These are phyloP conservation scores for Candida glucosophila DNA, from an alignment of 1,139 yeast species.

Conservation along the genomic window DNA sequence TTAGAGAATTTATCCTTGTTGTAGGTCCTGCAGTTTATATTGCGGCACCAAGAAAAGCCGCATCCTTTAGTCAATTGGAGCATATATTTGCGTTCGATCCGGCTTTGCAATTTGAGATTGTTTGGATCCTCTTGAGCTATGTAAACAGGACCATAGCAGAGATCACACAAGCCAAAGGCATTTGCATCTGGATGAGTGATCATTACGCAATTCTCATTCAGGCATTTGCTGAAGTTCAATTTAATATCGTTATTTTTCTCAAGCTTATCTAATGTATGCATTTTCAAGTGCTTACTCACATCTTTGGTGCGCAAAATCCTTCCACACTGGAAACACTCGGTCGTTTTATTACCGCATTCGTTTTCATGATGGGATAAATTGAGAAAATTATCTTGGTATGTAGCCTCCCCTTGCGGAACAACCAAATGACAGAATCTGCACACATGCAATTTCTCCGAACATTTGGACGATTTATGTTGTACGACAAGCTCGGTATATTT, in stretches of 20 bases:
- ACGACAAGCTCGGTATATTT: constrained; percentile 28
- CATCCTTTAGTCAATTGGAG: constrained; percentile 66
- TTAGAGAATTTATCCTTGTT: constrained; percentile 17
- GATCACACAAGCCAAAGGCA: constrained; percentile 43
- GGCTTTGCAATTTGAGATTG: constrained; percentile 35
- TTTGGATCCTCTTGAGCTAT: constrained; percentile 47
- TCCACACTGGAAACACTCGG: constrained; percentile 52
- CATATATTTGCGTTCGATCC: constrained; percentile 61
- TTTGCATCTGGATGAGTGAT: constrained; percentile 14
- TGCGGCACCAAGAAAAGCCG: constrained; percentile 50
- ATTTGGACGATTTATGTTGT: constrained; percentile 42
- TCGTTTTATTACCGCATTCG: constrained; percentile 60
- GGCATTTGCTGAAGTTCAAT: constrained; percentile 29
- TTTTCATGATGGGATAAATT: constrained; percentile 53
- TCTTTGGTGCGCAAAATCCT: constrained; percentile 48
- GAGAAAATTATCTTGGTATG: constrained; percentile 33
- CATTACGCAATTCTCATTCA: constrained; percentile 46
- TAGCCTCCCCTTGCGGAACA: constrained; percentile 47
- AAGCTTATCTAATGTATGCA: constrained; percentile 47
- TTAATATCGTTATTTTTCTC: constrained; percentile 11
- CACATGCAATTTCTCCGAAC: constrained; percentile 45
- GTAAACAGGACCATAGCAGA: constrained; percentile 64
- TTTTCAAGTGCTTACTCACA: constrained; percentile 40
- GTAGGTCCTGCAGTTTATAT: constrained; percentile 36
- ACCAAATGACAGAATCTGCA: constrained; percentile 64